Base-by-base conservation (phyloP, 2,329 filamentous ascomycete genomes). In the Calonectria naviculata region DNA sequence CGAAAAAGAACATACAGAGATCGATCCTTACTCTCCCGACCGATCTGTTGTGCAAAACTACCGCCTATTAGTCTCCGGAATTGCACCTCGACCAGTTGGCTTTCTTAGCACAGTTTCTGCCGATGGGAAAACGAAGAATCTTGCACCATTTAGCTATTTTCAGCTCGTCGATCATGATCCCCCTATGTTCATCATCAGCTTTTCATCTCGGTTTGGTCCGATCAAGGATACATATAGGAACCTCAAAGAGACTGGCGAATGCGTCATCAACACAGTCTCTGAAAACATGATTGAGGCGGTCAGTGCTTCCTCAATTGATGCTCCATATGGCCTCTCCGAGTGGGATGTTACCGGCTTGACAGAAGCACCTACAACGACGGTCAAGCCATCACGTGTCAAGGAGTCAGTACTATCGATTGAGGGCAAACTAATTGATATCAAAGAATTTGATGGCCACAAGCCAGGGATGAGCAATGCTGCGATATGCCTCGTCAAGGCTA, bases 101-200 rank as follows among this genome's bases (percentile, higher is more conserved):
- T 88, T 91, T 79, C 80, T 91, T 10, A 89, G 87, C 24, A 89
- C 89, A 5, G 75, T 83, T 24, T 86, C 86, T 4, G 77, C 78
- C 1, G 93, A 95, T 78, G 93, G 93, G 15, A 82, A 79, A 61
- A 87, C n/a, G 5, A 29, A 81, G 8, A 97, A 97, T 82, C 87
- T 97, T 1, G 93, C 94, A 0, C 94, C 94, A 0, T 97, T 95
- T 83, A 93, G 89, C 76, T 97, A 95, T 84, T 94, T 94, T 79
- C 91, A 94, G 78, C 83, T 97, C 65, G 88, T 97, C 71, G 92
- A 92, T 81, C 93, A 95, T 80, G 95, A 97, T 80, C 95, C 95
- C 2, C 94, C 94, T 0, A 86, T 96, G 47, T 96, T 97, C 83
- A 89, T 90, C 9, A 84, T 90, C 15, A 87, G 88, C 46, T 85